phyloP scores from a whole-genome alignment of 1,284 basidiomycete genomes.

The Thecaphora thlaspeos region DNA sequence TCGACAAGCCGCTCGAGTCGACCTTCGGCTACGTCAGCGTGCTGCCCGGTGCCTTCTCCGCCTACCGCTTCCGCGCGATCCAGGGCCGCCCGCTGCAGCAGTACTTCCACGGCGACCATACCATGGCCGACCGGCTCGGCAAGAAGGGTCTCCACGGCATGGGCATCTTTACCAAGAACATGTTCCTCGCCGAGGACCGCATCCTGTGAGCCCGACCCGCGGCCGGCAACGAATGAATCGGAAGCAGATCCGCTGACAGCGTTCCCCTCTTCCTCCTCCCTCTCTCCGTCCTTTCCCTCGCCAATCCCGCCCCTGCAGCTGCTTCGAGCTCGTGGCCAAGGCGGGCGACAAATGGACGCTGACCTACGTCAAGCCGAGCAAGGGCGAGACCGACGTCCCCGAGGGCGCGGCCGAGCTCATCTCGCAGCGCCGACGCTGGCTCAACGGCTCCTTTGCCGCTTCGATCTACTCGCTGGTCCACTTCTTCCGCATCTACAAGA shows the following conservation, averaged over 20 bases:
- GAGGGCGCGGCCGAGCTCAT: constrained; percentile 78
- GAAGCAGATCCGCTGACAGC: no score
- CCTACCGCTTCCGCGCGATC: constrained; percentile 87
- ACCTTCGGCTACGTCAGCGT: constrained; percentile 89
- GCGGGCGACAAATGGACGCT: constrained; percentile 78
- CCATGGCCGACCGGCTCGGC: constrained; percentile 77
- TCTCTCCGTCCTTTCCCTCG: no score
- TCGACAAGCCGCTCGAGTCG: constrained; percentile 83
- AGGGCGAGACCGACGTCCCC: constrained; percentile 91
- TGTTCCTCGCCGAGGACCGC: constrained; percentile 66
- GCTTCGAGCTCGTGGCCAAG: constrained; percentile 95
- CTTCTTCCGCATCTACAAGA: constrained; percentile 88
- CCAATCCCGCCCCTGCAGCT: constrained; percentile 60
- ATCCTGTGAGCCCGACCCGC: constrained; percentile 70
- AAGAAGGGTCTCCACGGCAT: constrained; percentile 93
- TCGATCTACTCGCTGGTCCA: constrained; percentile 86
- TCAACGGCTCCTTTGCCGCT: constrained; percentile 95
- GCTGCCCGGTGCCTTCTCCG: constrained; percentile 92
- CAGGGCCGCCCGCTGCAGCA: constrained; percentile 88
- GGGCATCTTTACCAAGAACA: constrained; percentile 83
- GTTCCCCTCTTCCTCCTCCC: no score
- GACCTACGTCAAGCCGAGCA: constrained; percentile 90
- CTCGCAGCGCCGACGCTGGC: constrained; percentile 87
- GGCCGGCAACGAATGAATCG: no score
- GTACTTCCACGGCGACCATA: constrained; percentile 96